Base-by-base conservation (phyloP, 2,329 filamentous ascomycete species). In the Claviceps maximensis region DNA sequence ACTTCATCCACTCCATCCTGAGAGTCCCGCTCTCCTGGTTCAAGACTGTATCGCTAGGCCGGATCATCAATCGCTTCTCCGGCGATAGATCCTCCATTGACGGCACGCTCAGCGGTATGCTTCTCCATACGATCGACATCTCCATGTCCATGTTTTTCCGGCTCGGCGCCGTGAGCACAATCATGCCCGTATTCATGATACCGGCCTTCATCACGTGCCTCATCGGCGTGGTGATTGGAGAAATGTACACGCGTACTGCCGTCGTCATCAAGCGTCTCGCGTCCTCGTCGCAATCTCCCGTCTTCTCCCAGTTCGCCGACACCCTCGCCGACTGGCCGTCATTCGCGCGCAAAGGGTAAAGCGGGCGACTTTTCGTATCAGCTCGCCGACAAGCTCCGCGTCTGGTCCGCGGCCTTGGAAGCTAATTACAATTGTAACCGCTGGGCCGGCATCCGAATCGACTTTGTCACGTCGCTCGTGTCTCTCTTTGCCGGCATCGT, bases 81-180 rank as follows among this genome's bases (percentile, higher is more conserved):
- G 75, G 77, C 38, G 78, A 81, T 55, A 78, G 79, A 61, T 69
- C 71, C n/a, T 77, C 77, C 0, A 70, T 81, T 50, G 78, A 81
- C 57, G 72, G 69, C 8, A 59, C 65, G 1, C 62, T 81, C 7
- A 69, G 71, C 21, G 65, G 67, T 1, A 70, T 75, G 67, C 64
- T 79, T 0, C 70, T 72, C 5, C 58, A 60, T 42, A 69, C 67
- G 2, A 53, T 77, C 10, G 73, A 76, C 53, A 67, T 67, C 13
- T 57, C 63, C 10, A 65, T 75, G 51, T 62, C 69, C 19, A 65
- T 77, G 53, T 53, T 74, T 23, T 72, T 76, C 51, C 71, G 74
- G 7, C 65, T 77, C 42, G 71, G 65, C 0, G 71, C 71, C 38
- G 71, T 77, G 50, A 73, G 71, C 53, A 71, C 73, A 50, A 75